phyloP scores from a whole-genome alignment of 441 rosid genomes.

The Omphalea diandra region DNA sequence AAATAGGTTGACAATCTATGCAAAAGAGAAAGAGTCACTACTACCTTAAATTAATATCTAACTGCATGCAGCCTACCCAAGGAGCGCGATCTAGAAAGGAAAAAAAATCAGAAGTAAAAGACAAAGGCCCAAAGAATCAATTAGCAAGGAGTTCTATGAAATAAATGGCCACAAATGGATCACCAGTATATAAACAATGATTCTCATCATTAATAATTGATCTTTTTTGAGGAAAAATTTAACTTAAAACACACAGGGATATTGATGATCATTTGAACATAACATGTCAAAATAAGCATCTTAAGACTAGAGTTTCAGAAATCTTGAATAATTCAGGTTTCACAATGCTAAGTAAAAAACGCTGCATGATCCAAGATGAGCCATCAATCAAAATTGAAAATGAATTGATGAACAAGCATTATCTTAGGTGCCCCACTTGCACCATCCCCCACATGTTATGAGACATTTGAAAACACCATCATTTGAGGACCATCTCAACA shows the following conservation, averaged over 20 bases:
- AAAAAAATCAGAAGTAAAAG: background rate
- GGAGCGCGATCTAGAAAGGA: no score
- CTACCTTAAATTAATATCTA: no score
- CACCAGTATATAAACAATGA: background rate
- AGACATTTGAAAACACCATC: background rate
- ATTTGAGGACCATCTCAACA: slow-evolving; percentile 1
- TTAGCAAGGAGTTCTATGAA: background rate
- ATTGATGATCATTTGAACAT: background rate
- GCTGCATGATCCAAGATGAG: background rate
- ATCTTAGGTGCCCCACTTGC: background rate
- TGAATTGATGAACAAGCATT: background rate
- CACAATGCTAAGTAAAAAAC: background rate
- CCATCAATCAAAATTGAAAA: background rate
- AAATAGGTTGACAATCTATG: background rate
- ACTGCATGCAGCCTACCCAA: no score
- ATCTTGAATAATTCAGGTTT: slow-evolving; percentile 1
- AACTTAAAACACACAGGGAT: no score
- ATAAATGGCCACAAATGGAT: background rate
- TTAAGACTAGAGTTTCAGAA: background rate
- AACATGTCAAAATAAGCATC: background rate
- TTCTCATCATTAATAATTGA: background rate
- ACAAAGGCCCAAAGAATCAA: background rate
- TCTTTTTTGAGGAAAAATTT: no score
- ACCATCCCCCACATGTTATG: background rate
- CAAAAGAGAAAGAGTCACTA: no score